A percentile compares a stretch with the other conserved stretches of the same genome.
These are phyloP conservation scores for Garcileccinum viscosum DNA, from an alignment of 1,284 basidiomycete species.

Conservation along the genomic window DNA sequence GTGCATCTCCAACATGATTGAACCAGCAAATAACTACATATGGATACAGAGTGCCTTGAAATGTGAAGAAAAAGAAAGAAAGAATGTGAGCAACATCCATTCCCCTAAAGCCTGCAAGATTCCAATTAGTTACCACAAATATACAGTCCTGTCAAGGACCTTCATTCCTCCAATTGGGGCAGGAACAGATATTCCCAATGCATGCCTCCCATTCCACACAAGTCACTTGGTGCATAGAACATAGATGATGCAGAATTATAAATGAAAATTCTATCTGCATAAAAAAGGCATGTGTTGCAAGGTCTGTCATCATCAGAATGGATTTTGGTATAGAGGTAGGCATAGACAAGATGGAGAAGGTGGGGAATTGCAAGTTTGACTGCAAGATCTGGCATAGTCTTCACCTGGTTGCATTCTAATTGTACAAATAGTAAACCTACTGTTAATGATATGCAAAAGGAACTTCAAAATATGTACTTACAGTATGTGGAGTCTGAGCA, in stretches of 20 bases:
- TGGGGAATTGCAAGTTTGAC: neutral
- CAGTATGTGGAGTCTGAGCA: neutral
- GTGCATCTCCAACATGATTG: no score
- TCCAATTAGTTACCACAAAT: slow-evolving; percentile 2
- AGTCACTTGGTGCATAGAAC: slow-evolving; percentile 15
- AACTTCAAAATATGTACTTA: neutral
- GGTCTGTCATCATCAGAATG: neutral
- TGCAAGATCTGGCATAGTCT: neutral
- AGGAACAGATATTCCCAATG: slow-evolving; percentile 2
- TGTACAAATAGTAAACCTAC: neutral
- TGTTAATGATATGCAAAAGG: no score
- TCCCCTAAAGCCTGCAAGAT: neutral
- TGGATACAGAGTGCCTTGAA: no score
- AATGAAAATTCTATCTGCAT: slow-evolving; percentile 2
- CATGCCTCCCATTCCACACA: slow-evolving; percentile 13
- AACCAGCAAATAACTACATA: no score
- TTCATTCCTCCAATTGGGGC: slow-evolving; percentile 9
- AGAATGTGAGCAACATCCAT: no score
- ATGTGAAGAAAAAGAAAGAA: no score
- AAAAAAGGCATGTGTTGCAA: neutral
- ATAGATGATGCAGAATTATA: slow-evolving; percentile 6
- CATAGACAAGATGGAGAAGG: neutral
- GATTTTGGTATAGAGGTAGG: neutral
- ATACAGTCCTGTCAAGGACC: slow-evolving; percentile 10
- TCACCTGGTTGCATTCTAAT: neutral